Percentiles rank a stretch among this genome's conserved stretches.
These are phyloP conservation scores for Xanthoconium purpureum DNA, from an alignment of 768 basidiomycete species.

Conservation along the genomic window DNA sequence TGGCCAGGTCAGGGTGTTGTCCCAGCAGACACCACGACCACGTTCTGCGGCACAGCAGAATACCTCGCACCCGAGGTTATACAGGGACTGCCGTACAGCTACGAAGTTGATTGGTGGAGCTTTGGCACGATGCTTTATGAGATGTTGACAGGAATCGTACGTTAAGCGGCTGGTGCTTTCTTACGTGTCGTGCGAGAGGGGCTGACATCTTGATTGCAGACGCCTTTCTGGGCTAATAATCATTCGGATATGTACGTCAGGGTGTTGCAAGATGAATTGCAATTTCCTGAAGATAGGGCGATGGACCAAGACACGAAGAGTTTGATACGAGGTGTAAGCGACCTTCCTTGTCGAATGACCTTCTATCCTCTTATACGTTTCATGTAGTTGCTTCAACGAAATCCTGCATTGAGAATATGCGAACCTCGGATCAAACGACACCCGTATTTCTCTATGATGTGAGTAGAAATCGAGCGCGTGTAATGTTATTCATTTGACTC, in stretches of 20 bases:
- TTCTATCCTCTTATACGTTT: conserved; percentile 10
- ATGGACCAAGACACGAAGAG: conserved; percentile 95
- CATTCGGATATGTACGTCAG: conserved; percentile 94
- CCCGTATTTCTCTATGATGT: conserved; percentile 95
- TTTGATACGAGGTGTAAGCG: conserved; percentile 86
- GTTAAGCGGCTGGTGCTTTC: conserved; percentile 3
- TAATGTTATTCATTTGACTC: conserved; percentile 6
- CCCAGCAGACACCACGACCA: conserved; percentile 65
- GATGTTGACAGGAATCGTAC: conserved; percentile 93
- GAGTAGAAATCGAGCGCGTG: conserved; percentile 29
- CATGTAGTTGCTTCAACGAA: conserved; percentile 81
- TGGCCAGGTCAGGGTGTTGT: conserved; percentile 57
- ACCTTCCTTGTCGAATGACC: not conserved
- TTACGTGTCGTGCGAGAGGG: conserved; percentile 16
- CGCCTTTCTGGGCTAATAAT: conserved; percentile 90
- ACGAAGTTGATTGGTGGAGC: conserved; percentile 98
- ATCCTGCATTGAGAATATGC: conserved; percentile 85
- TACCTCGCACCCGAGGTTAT: conserved; percentile 97
- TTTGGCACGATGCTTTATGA: conserved; percentile 98
- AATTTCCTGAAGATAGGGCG: conserved; percentile 87
- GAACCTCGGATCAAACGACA: conserved; percentile 93
- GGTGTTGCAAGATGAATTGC: conserved; percentile 85
- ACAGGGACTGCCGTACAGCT: conserved; percentile 84
- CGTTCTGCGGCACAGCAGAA: conserved; percentile 96
- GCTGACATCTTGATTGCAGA: conserved; percentile 43